These are phyloP conservation scores for Conticribra weissflogii DNA, from an alignment of 108 stramenopile species.

Conservation along the genomic window DNA sequence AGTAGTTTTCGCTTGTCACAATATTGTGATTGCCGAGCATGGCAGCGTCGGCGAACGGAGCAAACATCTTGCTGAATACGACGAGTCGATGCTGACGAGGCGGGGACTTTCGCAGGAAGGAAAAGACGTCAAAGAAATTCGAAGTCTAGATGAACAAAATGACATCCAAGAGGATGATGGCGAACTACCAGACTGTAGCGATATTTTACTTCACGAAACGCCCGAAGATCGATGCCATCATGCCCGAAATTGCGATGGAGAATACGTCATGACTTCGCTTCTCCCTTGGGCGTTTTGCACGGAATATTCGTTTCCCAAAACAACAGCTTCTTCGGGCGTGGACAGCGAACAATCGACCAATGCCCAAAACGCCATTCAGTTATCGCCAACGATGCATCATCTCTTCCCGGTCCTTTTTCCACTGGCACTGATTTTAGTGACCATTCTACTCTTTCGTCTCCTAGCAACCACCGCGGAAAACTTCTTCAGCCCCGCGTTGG, in stretches of 20 bases:
- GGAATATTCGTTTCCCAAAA: background rate
- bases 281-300: conserved; percentile 30
- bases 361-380: conserved; percentile 3
- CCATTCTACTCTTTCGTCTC: conserved; percentile 41
- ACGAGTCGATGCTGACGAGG: too few relatives aligned
- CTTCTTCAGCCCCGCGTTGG: conserved; percentile 75
- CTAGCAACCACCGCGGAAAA: conserved; percentile 73
- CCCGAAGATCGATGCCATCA: conserved; percentile 19
- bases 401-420: conserved; percentile 27
- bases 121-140: too few relatives aligned
- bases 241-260: conserved; percentile 22
- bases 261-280: conserved; percentile 14
- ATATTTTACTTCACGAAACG: conserved; percentile 27
- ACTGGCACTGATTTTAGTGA: conserved; percentile 1
- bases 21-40: too few relatives aligned
- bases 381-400: conserved; percentile 8
- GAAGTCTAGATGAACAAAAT: too few relatives aligned
- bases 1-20: too few relatives aligned
- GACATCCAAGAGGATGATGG: background rate
- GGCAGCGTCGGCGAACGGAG: too few relatives aligned
- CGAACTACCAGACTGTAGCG: conserved; percentile 19
- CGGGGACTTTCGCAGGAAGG: too few relatives aligned
- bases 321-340: background rate
- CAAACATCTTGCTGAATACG: too few relatives aligned
- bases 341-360: background rate